Base-by-base conservation (phyloP, 2,329 filamentous ascomycete genomes). In the Hypoxylon sp. region DNA sequence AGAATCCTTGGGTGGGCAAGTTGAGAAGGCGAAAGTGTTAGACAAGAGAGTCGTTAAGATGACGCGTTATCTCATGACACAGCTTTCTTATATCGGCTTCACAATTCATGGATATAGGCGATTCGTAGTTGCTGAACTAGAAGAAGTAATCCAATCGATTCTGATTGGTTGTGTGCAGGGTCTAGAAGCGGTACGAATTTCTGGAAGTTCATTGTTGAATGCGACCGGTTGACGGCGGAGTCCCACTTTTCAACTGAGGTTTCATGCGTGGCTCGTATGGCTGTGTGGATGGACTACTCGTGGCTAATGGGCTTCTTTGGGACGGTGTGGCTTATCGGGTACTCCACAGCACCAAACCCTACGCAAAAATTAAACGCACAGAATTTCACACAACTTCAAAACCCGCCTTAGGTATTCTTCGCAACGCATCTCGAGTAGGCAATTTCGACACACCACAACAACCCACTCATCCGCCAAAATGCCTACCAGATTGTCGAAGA, bases 401-500 rank as follows among this genome's bases (percentile, higher is more conserved):
- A 70, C 64, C 64, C 65, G 65, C 53, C 50, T 27, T 27, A 27
- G 25, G 25, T 37, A 61, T 60, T 53, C 62, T 66, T 63, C 62
- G 69, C 68, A 73, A 66, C 68, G 63, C 60, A 64, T 63, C 63
- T 42, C 50, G 68, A 75, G 70, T 70, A 68, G 71, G 71, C 66
- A 70, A 61, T 61, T 63, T 56, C 56, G 70, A 63, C 79, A 82
- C 78, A 78, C 79, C 79, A 73, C 74, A 73, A 79, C 69, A 66
- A 68, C 70, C 71, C 72, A 65, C 73, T 74, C 71, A 75, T 65
- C 81, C 82, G 82, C 82, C 85, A 86, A 83, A 81, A 91, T 91
- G 90, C 91, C 91, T 90, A 92, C 91, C 84, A 86, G 90, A 83
- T 86, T 90, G 77, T 88, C 87, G 81, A 91, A 92, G 86, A 93